phyloP scores from a whole-genome alignment of 768 basidiomycete species.

The Sarcodon aspratus region DNA sequence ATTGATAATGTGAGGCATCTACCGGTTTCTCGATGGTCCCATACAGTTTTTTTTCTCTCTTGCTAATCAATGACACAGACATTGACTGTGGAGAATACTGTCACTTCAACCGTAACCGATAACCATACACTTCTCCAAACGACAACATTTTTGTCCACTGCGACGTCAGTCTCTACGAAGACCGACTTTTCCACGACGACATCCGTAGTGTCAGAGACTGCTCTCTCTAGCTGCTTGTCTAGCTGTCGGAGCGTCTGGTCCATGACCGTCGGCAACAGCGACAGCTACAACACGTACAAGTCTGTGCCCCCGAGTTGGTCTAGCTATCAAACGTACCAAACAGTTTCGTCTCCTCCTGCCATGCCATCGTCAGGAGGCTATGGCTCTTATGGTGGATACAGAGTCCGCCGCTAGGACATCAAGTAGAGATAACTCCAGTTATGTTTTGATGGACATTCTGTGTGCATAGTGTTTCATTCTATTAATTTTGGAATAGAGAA shows the following conservation, averaged over 20 bases:
- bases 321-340: neutral
- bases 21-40: constrained; percentile 39
- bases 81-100: constrained; percentile 43
- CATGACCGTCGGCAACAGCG: constrained; percentile 39
- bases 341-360: neutral
- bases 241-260: constrained; percentile 52
- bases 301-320: constrained; percentile 10
- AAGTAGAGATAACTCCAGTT: too few species aligned
- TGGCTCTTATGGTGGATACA: neutral
- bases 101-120: constrained; percentile 40
- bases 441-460: too few species aligned
- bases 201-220: constrained; percentile 35
- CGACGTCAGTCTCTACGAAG: constrained; percentile 14
- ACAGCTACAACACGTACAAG: constrained; percentile 33
- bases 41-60: constrained; percentile 2
- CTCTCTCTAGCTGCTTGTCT: constrained; percentile 22
- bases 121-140: constrained; percentile 38
- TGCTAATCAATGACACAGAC: constrained; percentile 26
- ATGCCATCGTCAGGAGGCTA: neutral
- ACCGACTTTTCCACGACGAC: constrained; percentile 27
- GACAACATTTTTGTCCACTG: constrained; percentile 36
- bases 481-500: too few species aligned
- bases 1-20: constrained; percentile 43
- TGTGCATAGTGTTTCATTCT: too few species aligned
- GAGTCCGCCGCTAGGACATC: too few species aligned